A percentile compares a stretch with the other conserved stretches of the same genome.
Conservation (phyloP, 2,329 filamentous ascomycete genomes). For the Aspergillus hiratsukae region DNA sequence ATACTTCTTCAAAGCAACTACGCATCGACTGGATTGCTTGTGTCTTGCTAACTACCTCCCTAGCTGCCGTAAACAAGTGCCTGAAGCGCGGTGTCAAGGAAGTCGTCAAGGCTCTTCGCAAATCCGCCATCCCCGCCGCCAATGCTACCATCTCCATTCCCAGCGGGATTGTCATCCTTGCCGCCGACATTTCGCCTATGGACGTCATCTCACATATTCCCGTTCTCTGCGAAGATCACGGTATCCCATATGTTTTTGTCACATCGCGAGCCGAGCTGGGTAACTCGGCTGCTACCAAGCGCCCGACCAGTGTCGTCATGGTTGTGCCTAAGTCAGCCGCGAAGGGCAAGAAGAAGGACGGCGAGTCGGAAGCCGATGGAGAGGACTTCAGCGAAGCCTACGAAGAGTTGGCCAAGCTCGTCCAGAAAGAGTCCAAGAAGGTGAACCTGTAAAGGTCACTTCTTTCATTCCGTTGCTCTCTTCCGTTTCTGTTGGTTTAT, state of each 20-base stretch:
- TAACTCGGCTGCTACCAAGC: constrained; percentile 88
- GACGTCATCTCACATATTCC: constrained; percentile 98
- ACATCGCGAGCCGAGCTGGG: constrained; percentile 88
- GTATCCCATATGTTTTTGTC: constrained; percentile 94
- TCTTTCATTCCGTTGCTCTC: constrained; percentile 16
- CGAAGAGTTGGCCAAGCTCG: constrained; percentile 55
- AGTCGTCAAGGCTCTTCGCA: constrained; percentile 96
- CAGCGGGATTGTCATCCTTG: constrained; percentile 77
- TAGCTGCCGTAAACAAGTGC: constrained; percentile 91
- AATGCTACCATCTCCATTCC: constrained; percentile 60
- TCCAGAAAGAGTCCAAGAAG: constrained; percentile 54
- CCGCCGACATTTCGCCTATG: constrained; percentile 95
- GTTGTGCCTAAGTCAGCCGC: constrained; percentile 50
- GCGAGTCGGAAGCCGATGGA: constrained; percentile 38
- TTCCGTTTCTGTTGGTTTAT: constrained; percentile 21
- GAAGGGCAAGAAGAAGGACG: constrained; percentile 48
- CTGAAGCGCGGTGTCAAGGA: constrained; percentile 98
- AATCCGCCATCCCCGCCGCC: constrained; percentile 69
- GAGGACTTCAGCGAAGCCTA: constrained; percentile 52
- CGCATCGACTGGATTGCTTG: background rate
- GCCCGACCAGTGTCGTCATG: constrained; percentile 96
- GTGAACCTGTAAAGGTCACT: constrained; percentile 47
- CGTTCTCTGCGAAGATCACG: constrained; percentile 96
- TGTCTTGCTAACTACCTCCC: constrained; percentile 16
- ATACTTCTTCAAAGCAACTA: background rate